A percentile compares a stretch with the other conserved stretches of the same genome.
phyloP scores from a whole-genome alignment of 768 basidiomycete species.

The Termitomyces eurrhizus region DNA sequence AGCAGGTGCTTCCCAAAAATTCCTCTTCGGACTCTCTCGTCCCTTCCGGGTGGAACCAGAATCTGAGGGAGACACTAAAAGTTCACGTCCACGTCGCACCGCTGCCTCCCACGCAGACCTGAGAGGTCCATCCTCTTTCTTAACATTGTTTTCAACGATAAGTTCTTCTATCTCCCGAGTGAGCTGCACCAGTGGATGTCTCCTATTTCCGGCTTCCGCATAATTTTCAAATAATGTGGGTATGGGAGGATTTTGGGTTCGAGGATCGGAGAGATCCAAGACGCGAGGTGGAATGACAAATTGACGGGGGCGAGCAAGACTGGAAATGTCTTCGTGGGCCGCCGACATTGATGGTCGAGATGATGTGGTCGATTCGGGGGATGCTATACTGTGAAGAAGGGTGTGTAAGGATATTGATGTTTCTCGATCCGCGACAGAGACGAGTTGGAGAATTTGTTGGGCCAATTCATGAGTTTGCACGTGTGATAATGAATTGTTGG shows the following conservation, averaged over 20 bases:
- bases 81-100: slow-evolving; percentile 20
- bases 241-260: neutral
- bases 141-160: slow-evolving; percentile 60
- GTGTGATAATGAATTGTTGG: slow-evolving; percentile 32
- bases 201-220: neutral
- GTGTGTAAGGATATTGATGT: slow-evolving; percentile 52
- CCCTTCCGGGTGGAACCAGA: neutral
- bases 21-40: neutral
- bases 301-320: slow-evolving; percentile 35
- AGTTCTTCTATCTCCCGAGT: slow-evolving; percentile 60
- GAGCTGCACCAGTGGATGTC: slow-evolving; percentile 35
- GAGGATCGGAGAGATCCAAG: slow-evolving; percentile 10
- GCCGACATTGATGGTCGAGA: slow-evolving; percentile 13
- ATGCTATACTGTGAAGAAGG: slow-evolving; percentile 50
- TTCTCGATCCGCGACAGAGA: slow-evolving; percentile 53
- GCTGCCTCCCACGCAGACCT: slow-evolving; percentile 49
- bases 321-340: slow-evolving; percentile 28
- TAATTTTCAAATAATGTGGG: neutral
- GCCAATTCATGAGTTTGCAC: slow-evolving; percentile 43
- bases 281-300: slow-evolving; percentile 17
- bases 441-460: slow-evolving; percentile 25
- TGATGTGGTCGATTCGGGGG: slow-evolving; percentile 16
- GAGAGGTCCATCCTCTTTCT: slow-evolving; percentile 58
- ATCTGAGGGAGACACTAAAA: neutral
- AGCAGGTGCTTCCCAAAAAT: slow-evolving; percentile 7